Base-by-base conservation (phyloP, 148 eudicot genomes). In the Bassia scoparia region DNA sequence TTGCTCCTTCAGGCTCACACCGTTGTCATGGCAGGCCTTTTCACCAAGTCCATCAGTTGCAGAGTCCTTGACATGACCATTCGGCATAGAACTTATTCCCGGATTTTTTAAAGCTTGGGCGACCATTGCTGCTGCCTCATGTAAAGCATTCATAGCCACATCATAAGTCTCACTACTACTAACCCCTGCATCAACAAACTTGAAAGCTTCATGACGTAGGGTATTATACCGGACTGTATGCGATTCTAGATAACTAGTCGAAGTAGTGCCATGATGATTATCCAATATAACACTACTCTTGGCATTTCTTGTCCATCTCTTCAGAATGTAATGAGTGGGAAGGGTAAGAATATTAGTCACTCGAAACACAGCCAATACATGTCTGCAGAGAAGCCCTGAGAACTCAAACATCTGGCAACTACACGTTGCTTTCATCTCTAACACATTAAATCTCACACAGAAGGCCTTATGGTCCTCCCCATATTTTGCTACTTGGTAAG, bases 391-490 rank as follows among this genome's bases (percentile, higher is more conserved):
- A 77, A 86, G 80, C 24, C 89, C 89, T 34, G 84, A 86, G 70
- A 86, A 84, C 78, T 86, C 87, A 54, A 86, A 86, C 89, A 84
- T 84, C 68, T 86, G 89, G 65, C 89, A 86, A 62, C 87, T 86
- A 77, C 89, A 86, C 27, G 79, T 46, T 61, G 81, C 81, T 76
- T 76, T 84, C 86, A 84, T 86, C 68, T 82, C 84, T 65, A 77
- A 53, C 34, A 84, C 79, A 64, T 82, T 76, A 60, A 84, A 82
- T 31, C 73, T 80, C 63, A 86, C 87, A 71, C 59, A 73, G 66
- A 80, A 80, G 26, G 75, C 65, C 79, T 69, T 82, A 50, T 84
- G 87, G 61, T 84, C 82, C 75, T 86, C 89, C 60, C 87, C 84
- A 65, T 75, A 86, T 71, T 86, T 86, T 17, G 84, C 78, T 69